Evolutionary conservation across 2,329 filamentous ascomycete species (phyloP).

Genomic region (Penicillium sp.): DNA sequence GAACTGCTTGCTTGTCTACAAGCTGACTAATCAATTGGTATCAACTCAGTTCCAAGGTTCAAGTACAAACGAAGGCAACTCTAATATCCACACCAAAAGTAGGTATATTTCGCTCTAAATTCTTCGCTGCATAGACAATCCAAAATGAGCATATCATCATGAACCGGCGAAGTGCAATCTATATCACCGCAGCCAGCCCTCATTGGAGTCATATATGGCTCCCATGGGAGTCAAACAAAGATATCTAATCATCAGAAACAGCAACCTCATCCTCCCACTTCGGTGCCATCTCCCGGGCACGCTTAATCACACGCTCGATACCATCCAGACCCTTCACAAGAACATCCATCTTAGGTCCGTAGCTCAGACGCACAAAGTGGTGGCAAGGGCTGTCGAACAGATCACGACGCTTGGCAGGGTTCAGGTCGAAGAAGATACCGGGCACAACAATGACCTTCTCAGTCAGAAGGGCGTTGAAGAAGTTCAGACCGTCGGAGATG

Average conservation of each 20-base stretch:
- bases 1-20: no score
- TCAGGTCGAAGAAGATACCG: conserved; percentile 96
- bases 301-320: conserved; percentile 74
- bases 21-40: background rate
- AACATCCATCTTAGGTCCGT: conserved; percentile 78
- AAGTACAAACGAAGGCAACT: background rate
- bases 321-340: conserved; percentile 78
- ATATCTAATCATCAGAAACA: conserved; percentile 33
- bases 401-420: conserved; percentile 84
- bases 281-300: conserved; percentile 35
- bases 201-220: conserved; percentile 1
- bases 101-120: background rate
- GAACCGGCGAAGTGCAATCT: background rate
- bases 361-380: conserved; percentile 83
- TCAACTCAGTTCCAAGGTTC: background rate
- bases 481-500: conserved; percentile 91
- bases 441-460: conserved; percentile 97
- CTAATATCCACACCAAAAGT: background rate
- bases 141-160: background rate
- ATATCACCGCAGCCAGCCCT: background rate
- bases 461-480: conserved; percentile 89
- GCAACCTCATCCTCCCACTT: conserved; percentile 41
- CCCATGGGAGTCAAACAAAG: background rate
- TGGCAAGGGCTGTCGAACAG: conserved; percentile 94
- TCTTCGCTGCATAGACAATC: background rate